These are phyloP conservation scores for Theileria annulata DNA, from an alignment of 169 alveolate species.

Conservation along the genomic window DNA sequence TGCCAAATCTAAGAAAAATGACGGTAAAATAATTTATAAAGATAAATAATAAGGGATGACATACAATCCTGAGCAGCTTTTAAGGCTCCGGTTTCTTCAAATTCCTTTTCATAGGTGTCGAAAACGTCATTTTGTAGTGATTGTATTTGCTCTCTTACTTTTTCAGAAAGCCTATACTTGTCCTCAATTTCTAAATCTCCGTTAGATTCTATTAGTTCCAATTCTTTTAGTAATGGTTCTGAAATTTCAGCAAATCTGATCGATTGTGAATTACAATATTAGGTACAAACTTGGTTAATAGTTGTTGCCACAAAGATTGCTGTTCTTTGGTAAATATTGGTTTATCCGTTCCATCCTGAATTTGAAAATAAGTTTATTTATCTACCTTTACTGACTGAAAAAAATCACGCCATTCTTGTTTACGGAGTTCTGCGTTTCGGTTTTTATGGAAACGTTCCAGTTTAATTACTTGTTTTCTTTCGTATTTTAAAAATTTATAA, in stretches of 20 bases:
- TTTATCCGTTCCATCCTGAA: slow-evolving; percentile 69
- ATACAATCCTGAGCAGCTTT: slow-evolving; percentile 32
- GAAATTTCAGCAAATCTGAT: slow-evolving; percentile 54
- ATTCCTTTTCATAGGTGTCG: slow-evolving; percentile 29
- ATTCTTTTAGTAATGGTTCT: slow-evolving; percentile 62
- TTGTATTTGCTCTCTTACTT: slow-evolving; percentile 58
- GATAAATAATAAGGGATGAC: slow-evolving; percentile 24
- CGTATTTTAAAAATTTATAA: slow-evolving; percentile 52
- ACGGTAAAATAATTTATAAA: slow-evolving; percentile 39
- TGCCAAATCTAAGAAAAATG: slow-evolving; percentile 38
- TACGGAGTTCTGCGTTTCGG: slow-evolving; percentile 44
- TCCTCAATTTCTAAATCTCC: slow-evolving; percentile 63
- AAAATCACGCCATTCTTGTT: slow-evolving; percentile 65
- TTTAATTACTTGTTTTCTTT: slow-evolving; percentile 54
- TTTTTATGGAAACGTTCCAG: slow-evolving; percentile 38
- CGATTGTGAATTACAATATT: background rate
- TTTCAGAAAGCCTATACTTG: slow-evolving; percentile 64
- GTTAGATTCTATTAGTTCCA: slow-evolving; percentile 61
- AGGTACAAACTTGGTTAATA: slow-evolving; percentile 32
- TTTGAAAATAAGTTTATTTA: background rate
- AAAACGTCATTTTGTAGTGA: slow-evolving; percentile 58
- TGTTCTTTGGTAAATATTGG: slow-evolving; percentile 70
- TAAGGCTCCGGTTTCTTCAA: slow-evolving; percentile 50
- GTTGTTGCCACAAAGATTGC: slow-evolving; percentile 49
- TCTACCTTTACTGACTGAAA: slow-evolving; percentile 60